Percentiles rank a stretch among this genome's conserved stretches.
Evolutionary conservation across 2,329 filamentous ascomycete species (phyloP).

Genomic region (Colletotrichum godetiae): DNA sequence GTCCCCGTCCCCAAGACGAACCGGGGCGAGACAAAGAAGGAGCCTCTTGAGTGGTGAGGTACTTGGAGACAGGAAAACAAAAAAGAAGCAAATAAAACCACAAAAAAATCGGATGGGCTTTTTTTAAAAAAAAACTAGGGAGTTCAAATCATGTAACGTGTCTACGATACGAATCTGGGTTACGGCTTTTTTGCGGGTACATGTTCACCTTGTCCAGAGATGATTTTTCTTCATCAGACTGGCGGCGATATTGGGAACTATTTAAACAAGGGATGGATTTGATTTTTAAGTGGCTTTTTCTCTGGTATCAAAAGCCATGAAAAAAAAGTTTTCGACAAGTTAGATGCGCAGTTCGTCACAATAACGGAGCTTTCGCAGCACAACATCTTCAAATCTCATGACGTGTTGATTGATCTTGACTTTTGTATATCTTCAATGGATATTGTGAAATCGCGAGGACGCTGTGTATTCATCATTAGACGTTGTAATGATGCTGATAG

Average conservation of each 20-base stretch:
- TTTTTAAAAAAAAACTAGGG: conserved; percentile 10
- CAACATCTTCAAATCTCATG: background rate
- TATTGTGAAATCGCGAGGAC: background rate
- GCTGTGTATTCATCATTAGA: too few relatives aligned
- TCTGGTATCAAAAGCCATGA: background rate
- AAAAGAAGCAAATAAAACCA: background rate
- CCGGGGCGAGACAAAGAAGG: conserved; percentile 82
- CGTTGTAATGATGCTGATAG: too few relatives aligned
- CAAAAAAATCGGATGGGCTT: conserved; percentile 11
- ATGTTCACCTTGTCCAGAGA: background rate
- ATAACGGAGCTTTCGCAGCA: conserved; percentile 9
- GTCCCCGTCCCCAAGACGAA: conserved; percentile 88
- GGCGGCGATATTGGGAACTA: conserved; percentile 18
- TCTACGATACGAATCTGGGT: conserved; percentile 29
- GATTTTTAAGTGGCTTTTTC: conserved; percentile 14
- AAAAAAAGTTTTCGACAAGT: conserved; percentile 4
- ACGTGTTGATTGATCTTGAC: too few relatives aligned
- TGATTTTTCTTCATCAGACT: background rate
- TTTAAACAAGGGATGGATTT: conserved; percentile 10
- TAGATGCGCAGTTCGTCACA: conserved; percentile 15
- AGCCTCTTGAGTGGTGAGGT: conserved; percentile 88
- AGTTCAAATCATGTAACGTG: conserved; percentile 31
- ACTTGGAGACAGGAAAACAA: background rate
- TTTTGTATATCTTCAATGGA: background rate
- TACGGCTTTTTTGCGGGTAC: conserved; percentile 1